phyloP scores from a whole-genome alignment of 2,329 filamentous ascomycete genomes.

The Claviceps africana region DNA sequence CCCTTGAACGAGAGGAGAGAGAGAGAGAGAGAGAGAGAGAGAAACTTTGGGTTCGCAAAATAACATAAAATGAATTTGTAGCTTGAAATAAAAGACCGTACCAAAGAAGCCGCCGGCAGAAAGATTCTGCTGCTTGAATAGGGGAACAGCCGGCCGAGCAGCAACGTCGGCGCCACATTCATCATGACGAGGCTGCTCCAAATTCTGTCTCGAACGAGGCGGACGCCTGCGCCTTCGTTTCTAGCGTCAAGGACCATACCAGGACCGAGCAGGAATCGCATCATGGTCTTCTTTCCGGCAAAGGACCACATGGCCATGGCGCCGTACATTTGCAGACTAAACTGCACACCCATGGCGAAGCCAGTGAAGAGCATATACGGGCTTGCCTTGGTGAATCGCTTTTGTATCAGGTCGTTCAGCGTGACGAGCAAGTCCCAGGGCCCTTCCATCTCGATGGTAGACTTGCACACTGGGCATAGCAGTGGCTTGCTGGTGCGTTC shows the following conservation, averaged over 20 bases:
- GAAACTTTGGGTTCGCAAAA: too few relatives aligned
- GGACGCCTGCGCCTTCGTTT: constrained; percentile 8
- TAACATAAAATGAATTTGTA: too few relatives aligned
- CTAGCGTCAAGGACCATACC: constrained; percentile 17
- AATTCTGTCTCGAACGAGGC: constrained; percentile 17
- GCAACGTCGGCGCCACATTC: constrained; percentile 31
- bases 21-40: neutral
- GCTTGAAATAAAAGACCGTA: constrained; percentile 13
- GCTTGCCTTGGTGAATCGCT: constrained; percentile 36
- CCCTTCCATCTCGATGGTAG: constrained; percentile 60
- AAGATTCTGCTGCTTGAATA: constrained; percentile 27
- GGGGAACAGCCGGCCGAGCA: constrained; percentile 30
- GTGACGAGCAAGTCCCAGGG: constrained; percentile 61
- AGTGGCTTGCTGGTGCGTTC: constrained; percentile 56
- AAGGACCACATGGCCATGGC: constrained; percentile 35
- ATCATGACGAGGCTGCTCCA: constrained; percentile 25
- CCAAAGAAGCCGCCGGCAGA: constrained; percentile 27
- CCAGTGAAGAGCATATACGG: constrained; percentile 54
- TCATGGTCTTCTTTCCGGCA: constrained; percentile 31
- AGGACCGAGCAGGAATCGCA: constrained; percentile 26
- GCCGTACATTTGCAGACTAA: constrained; percentile 41
- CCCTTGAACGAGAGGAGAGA: neutral
- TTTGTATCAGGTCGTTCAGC: constrained; percentile 44
- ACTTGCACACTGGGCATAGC: constrained; percentile 80
- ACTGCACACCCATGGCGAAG: constrained; percentile 32